Base-by-base conservation (phyloP, 164 flowering plant genomes). In the Cinnamomum micranthum region DNA sequence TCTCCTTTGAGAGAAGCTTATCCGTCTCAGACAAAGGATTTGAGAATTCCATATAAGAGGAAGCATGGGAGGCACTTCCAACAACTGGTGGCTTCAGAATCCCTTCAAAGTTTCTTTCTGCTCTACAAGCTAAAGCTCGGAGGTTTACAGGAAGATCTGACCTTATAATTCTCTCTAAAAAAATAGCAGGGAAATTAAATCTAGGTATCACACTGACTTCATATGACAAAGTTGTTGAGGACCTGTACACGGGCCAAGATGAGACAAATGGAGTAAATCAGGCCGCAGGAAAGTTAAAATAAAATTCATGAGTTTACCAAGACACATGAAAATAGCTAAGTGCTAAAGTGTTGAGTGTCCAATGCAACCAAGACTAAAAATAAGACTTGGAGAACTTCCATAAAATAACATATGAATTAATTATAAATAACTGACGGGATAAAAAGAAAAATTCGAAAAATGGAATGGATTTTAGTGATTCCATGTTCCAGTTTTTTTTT, bases 61-160 rank as follows among this genome's bases (percentile, higher is more conserved):
- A 55, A 67, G 76, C 17, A 71, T 70, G 55, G 22, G 74, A 74
- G 60, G 79, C 82, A 72, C 70, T 78, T 75, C 82, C 80, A 70
- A 70, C 14, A 50, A 71, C 15, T 33, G 65, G 5, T 69, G 70
- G 15, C 71, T 82, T 81, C 72, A 77, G 76, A 76, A 70, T 82
- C 23, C 82, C 87, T 71, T 75, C 74, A 77, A 80, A 87, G 51
- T 22, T 84, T 65, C 79, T 85, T 84, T 95, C 97, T 22, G 93
- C 87, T 80, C 90, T 86, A 77, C 85, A 80, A 63, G 97, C 94
- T 83, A 95, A 76, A 64, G 98, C 97, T 79, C 80, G 90, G 73
- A 95, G 99, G 80, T 95, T 93, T 64, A 92, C 92, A 65, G 98
- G 97, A 78, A 92, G 98, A 84, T 95, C 97, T 75, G 97, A 95